Conservation (phyloP, 1,284 basidiomycete species). For the Bjerkandera adusta region DNA sequence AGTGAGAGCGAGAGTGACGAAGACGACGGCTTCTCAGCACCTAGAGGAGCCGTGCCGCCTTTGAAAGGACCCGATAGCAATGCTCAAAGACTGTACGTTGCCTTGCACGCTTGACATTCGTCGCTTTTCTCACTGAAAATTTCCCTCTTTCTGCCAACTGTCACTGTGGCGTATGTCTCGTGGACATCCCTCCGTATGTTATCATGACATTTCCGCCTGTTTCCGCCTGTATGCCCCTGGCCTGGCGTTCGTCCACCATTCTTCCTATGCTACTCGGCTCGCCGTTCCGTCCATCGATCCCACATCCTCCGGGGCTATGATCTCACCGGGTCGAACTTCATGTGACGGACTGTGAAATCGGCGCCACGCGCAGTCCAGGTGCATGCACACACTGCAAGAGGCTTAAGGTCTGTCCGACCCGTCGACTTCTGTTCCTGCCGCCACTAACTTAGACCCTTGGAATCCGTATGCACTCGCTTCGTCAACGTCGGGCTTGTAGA, state of each 20-base stretch:
- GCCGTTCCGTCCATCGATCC: background rate
- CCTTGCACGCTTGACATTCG: too few species aligned
- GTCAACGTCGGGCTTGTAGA: constrained; percentile 39
- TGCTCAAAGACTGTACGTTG: constrained; percentile 17
- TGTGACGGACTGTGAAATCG: background rate
- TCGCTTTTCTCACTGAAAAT: too few species aligned
- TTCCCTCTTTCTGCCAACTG: background rate
- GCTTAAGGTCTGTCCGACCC: constrained; percentile 63
- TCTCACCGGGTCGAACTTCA: constrained; percentile 3
- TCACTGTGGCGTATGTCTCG: background rate
- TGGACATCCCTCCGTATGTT: background rate
- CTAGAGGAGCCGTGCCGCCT: constrained; percentile 16
- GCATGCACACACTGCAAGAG: constrained; percentile 82
- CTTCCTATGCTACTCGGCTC: constrained; percentile 9
- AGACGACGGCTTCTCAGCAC: constrained; percentile 6
- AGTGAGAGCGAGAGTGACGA: constrained; percentile 16
- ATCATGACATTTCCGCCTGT: background rate
- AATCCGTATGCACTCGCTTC: background rate
- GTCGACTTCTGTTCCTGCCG: background rate
- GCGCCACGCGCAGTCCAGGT: constrained; percentile 51
- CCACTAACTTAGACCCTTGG: constrained; percentile 6
- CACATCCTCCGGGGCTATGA: constrained; percentile 5
- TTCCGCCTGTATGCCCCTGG: background rate
- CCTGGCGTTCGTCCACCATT: background rate
- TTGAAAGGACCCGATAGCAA: constrained; percentile 15